phyloP scores from a whole-genome alignment of 2,329 filamentous ascomycete genomes.

The Dichotomopilus funicola region DNA sequence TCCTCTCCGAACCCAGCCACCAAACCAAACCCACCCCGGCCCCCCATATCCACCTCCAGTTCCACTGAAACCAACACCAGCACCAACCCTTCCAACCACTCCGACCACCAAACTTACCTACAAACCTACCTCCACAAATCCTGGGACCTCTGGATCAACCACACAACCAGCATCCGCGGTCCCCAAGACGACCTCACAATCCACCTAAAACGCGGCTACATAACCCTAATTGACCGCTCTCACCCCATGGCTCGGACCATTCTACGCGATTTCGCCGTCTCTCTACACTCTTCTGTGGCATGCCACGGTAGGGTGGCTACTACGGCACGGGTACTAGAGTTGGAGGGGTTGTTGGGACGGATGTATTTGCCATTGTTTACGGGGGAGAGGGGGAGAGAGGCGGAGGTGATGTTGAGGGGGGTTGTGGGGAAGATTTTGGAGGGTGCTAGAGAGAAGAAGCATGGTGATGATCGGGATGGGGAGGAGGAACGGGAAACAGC shows the following conservation, averaged over 20 bases:
- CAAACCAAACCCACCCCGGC: not conserved
- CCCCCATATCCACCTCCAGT: not conserved
- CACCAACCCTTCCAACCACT: not conserved
- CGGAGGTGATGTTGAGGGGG: slow-evolving; percentile 11
- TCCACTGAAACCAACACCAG: not conserved
- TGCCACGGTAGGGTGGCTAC: slow-evolving; percentile 13
- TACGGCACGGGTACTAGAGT: slow-evolving; percentile 17
- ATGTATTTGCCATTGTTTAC: slow-evolving; percentile 24
- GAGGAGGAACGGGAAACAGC: not conserved
- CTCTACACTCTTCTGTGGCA: slow-evolving; percentile 1
- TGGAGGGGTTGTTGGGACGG: slow-evolving; percentile 18
- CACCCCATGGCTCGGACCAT: slow-evolving; percentile 9
- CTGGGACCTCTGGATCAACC: slow-evolving; percentile 23
- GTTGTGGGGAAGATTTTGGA: slow-evolving; percentile 5
- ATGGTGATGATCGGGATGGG: not conserved
- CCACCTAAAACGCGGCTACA: slow-evolving; percentile 23
- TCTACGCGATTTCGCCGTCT: slow-evolving; percentile 9
- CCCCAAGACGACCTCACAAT: slow-evolving; percentile 20
- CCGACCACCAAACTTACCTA: not conserved
- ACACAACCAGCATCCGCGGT: slow-evolving; percentile 8
- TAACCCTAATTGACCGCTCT: slow-evolving; percentile 18
- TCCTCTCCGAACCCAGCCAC: not conserved
- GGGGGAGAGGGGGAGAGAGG: slow-evolving; percentile 1
- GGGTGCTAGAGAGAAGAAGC: not conserved
- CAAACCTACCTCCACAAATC: slow-evolving; percentile 12